Conservation (phyloP, 495 filamentous ascomycete species). For the Neurospora africana region DNA sequence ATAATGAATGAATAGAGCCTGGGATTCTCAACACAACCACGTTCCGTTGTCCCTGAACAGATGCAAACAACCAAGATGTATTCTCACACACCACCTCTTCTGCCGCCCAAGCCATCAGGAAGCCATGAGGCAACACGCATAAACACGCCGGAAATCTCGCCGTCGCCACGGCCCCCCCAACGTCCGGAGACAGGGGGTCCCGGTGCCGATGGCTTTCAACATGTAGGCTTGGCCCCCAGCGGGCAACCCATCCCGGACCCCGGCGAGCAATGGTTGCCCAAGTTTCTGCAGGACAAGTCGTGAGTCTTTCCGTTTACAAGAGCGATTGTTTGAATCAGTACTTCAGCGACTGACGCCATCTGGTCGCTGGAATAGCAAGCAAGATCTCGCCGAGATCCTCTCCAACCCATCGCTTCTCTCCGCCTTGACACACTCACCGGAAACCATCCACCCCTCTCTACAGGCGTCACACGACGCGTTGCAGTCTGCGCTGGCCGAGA, state of each 20-base stretch:
- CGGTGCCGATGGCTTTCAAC: conserved; percentile 10
- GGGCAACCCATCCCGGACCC: conserved; percentile 31
- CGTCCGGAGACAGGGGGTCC: conserved; percentile 21
- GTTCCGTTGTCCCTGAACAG: not conserved
- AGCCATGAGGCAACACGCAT: conserved; percentile 59
- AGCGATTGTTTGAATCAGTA: not conserved
- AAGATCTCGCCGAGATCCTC: conserved; percentile 59
- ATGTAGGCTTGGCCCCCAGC: conserved; percentile 8
- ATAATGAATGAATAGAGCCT: not conserved
- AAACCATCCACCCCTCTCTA: conserved; percentile 56
- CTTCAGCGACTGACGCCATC: not conserved
- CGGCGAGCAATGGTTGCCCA: conserved; percentile 56
- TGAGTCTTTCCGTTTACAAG: conserved; percentile 26
- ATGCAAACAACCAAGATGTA: conserved; percentile 14
- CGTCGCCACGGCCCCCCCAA: conserved; percentile 30
- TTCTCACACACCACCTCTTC: conserved; percentile 51
- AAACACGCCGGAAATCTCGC: conserved; percentile 42
- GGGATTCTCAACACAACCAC: not conserved
- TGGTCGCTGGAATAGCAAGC: conserved; percentile 24
- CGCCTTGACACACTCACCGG: conserved; percentile 52
- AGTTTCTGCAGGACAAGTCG: conserved; percentile 64
- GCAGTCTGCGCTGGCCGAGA: conserved; percentile 51
- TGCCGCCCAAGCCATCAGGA: conserved; percentile 57
- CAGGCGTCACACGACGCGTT: conserved; percentile 44
- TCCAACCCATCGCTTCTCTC: conserved; percentile 47